phyloP scores from a whole-genome alignment of 192 early-diverging fungal genomes.

The Glomus cerebriforme region DNA sequence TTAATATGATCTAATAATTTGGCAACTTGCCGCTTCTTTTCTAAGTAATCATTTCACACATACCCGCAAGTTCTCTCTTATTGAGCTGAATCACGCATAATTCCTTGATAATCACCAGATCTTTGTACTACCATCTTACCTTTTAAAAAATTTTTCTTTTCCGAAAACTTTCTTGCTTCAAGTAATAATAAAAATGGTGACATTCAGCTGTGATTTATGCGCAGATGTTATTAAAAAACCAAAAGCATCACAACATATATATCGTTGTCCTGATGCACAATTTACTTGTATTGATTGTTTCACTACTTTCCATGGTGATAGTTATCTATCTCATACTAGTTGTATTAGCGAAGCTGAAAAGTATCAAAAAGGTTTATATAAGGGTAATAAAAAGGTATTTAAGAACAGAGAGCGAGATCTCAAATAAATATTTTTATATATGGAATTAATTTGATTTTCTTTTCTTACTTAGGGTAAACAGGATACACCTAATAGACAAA shows the following conservation, averaged over 20 bases:
- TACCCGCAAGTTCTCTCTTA: too few relatives aligned
- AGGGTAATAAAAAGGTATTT: conserved; percentile 61
- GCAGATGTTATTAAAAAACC: conserved; percentile 81
- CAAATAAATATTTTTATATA: too few relatives aligned
- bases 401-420: neutral
- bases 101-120: too few relatives aligned
- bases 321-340: conserved; percentile 79
- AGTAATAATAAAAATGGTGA: conserved; percentile 6
- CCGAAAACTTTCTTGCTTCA: too few relatives aligned
- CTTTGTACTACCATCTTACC: too few relatives aligned
- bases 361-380: conserved; percentile 83
- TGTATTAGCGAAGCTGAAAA: conserved; percentile 96
- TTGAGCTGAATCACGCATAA: too few relatives aligned
- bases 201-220: conserved; percentile 8
- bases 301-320: conserved; percentile 74
- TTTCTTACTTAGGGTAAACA: neutral
- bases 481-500: neutral
- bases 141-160: too few relatives aligned
- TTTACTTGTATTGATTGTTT: conserved; percentile 94
- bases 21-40: too few relatives aligned
- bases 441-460: neutral
- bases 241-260: conserved; percentile 82
- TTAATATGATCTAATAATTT: too few relatives aligned
- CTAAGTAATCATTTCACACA: too few relatives aligned
- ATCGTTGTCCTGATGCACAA: conserved; percentile 80